Evolutionary conservation across 2,329 filamentous ascomycete genomes (phyloP).

Genomic region (Tolypocladium tundrense): DNA sequence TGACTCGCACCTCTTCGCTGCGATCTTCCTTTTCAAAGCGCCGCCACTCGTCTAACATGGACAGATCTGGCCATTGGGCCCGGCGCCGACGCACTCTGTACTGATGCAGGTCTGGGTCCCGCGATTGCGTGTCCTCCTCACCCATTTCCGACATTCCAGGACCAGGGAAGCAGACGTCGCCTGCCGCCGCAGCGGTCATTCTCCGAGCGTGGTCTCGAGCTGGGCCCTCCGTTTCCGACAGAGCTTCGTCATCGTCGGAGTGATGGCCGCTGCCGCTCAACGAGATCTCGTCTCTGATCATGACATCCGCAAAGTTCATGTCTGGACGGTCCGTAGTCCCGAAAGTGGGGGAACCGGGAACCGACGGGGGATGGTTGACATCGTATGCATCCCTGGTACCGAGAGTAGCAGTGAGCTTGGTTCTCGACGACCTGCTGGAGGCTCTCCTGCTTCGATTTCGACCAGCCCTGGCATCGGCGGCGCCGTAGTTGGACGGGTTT

Average conservation of each 20-base stretch:
- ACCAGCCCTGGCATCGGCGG: conserved; percentile 24
- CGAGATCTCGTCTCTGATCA: conserved; percentile 57
- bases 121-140: conserved; percentile 57
- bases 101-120: conserved; percentile 26
- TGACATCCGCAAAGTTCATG: conserved; percentile 56
- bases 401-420: conserved; percentile 23
- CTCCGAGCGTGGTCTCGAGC: conserved; percentile 25
- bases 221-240: conserved; percentile 16
- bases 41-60: conserved; percentile 80
- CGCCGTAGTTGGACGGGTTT: conserved; percentile 28
- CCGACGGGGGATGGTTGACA: conserved; percentile 59
- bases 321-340: conserved; percentile 37
- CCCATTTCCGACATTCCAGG: conserved; percentile 63
- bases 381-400: conserved; percentile 40
- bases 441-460: conserved; percentile 30
- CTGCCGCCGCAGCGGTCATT: conserved; percentile 56
- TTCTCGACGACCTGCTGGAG: conserved; percentile 43
- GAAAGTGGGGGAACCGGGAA: conserved; percentile 50
- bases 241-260: conserved; percentile 20
- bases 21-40: conserved; percentile 75
- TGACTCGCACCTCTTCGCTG: conserved; percentile 71
- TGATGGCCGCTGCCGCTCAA: conserved; percentile 20
- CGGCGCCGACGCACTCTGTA: conserved; percentile 45
- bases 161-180: conserved; percentile 88
- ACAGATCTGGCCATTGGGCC: conserved; percentile 76